Conservation (phyloP, 139 green algal genomes). For the Chlamydomonas sphaeroides region DNA sequence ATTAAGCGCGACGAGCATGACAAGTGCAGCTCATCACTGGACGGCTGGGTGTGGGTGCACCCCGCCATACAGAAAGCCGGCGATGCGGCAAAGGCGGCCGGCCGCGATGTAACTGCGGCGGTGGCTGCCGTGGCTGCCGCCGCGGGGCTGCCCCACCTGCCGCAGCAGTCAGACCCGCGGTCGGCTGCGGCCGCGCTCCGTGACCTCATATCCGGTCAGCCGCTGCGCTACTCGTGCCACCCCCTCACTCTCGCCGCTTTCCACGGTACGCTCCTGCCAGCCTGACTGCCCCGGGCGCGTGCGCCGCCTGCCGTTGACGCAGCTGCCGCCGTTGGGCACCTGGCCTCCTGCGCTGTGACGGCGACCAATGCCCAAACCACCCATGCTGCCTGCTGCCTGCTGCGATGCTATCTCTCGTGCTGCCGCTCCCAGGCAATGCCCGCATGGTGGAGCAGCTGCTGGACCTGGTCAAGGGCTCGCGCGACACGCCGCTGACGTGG, state of each 20-base stretch:
- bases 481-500: not conserved
- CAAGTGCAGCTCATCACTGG: too few relatives aligned
- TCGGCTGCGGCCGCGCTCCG: not conserved
- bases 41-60: too few relatives aligned
- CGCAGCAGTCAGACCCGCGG: not conserved
- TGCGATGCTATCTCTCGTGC: too few relatives aligned
- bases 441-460: not conserved
- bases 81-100: not conserved
- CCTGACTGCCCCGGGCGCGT: too few relatives aligned
- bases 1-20: too few relatives aligned
- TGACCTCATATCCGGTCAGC: not conserved
- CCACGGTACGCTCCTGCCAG: not conserved
- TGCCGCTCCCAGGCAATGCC: too few relatives aligned
- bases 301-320: too few relatives aligned
- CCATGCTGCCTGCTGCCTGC: too few relatives aligned
- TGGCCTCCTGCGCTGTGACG: too few relatives aligned
- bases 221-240: slow-evolving; percentile 20
- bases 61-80: not conserved
- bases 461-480: not conserved
- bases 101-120: not conserved
- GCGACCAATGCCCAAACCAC: too few relatives aligned
- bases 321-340: too few relatives aligned
- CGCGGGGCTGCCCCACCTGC: not conserved
- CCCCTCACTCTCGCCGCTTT: slow-evolving; percentile 28
- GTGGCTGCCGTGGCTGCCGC: not conserved